Evolutionary conservation across 1,284 basidiomycete species (phyloP).

Genomic region (Spongispora temasekensis): DNA sequence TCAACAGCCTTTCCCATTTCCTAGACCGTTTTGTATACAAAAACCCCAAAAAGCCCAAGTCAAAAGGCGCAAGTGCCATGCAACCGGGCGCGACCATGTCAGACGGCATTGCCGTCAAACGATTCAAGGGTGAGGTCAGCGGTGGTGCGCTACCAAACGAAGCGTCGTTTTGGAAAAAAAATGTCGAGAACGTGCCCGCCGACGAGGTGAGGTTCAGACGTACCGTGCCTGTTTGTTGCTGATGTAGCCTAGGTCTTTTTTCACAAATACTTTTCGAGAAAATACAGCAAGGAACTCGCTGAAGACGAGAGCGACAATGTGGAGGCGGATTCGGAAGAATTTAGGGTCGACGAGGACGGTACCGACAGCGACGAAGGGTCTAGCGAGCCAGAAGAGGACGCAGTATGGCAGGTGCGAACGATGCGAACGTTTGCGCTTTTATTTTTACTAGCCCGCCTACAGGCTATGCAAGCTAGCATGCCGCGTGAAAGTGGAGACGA

Average conservation of each 20-base stretch:
- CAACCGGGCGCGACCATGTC: conserved; percentile 81
- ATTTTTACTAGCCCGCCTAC: too few relatives aligned
- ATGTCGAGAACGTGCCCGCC: conserved; percentile 77
- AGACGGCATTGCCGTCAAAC: conserved; percentile 68
- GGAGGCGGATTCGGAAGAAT: conserved; percentile 36
- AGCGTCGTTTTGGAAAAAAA: conserved; percentile 75
- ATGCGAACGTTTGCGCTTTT: background rate
- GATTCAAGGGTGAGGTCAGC: conserved; percentile 67
- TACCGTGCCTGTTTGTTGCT: conserved; percentile 34
- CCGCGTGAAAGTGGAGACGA: conserved; percentile 55
- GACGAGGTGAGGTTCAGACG: too few relatives aligned
- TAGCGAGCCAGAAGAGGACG: conserved; percentile 60
- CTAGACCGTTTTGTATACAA: conserved; percentile 90
- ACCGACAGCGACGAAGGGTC: conserved; percentile 39
- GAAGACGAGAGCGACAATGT: conserved; percentile 36
- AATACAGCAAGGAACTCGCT: conserved; percentile 48
- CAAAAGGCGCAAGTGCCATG: conserved; percentile 88
- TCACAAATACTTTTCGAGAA: conserved; percentile 65
- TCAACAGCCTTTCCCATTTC: conserved; percentile 93
- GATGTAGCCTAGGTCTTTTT: conserved; percentile 58
- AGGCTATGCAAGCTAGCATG: conserved; percentile 87
- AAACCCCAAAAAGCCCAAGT: conserved; percentile 86
- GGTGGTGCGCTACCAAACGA: conserved; percentile 69
- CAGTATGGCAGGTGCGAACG: conserved; percentile 78
- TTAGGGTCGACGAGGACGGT: conserved; percentile 39